These are phyloP conservation scores for Dianthus caryophyllus DNA, from an alignment of 148 eudicot species.

Conservation along the genomic window DNA sequence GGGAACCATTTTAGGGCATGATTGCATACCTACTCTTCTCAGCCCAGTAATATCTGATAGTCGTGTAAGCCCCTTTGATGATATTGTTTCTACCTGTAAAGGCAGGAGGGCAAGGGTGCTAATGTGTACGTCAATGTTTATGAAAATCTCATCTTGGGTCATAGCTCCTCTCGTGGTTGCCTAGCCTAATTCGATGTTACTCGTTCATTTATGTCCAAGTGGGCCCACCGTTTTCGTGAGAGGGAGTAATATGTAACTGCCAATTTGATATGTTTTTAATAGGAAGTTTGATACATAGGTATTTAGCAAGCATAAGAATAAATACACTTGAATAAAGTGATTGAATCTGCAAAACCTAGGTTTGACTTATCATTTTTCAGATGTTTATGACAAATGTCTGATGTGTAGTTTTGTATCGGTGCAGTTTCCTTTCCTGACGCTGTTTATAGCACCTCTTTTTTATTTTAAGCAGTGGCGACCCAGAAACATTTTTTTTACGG, in stretches of 20 bases:
- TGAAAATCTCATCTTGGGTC: conserved; percentile 4
- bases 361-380: not conserved
- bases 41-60: not conserved
- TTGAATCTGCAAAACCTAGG: too few relatives aligned
- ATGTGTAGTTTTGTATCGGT: not conserved
- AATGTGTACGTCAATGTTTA: not conserved
- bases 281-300: not conserved
- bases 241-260: too few relatives aligned
- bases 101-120: not conserved
- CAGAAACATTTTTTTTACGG: too few relatives aligned
- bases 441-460: not conserved
- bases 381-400: not conserved
- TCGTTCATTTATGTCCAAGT: too few relatives aligned
- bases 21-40: not conserved
- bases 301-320: not conserved
- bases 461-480: too few relatives aligned
- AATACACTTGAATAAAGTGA: not conserved
- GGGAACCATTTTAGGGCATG: not conserved
- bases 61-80: not conserved
- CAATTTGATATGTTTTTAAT: not conserved
- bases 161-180: not conserved
- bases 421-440: conserved; percentile 7
- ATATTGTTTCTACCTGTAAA: not conserved
- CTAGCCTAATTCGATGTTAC: not conserved
- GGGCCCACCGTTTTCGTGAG: too few relatives aligned